Evolutionary conservation across 2,329 filamentous ascomycete genomes (phyloP).

Genomic region (Phoma sp.): DNA sequence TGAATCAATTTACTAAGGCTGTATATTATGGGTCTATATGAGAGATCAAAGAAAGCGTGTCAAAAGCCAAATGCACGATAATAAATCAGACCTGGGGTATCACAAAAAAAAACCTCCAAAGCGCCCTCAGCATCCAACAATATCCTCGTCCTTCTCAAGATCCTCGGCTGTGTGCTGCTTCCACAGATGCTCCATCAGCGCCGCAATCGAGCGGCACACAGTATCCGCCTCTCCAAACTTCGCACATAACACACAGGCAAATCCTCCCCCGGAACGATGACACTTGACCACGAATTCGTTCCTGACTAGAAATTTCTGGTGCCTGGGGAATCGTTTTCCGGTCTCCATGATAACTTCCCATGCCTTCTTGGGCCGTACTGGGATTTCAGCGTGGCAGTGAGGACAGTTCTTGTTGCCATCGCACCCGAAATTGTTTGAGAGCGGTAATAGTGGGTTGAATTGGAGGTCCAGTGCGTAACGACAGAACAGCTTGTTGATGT

Average conservation of each 20-base stretch:
- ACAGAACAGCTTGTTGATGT: conserved; percentile 33
- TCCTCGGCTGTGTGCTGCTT: conserved; percentile 37
- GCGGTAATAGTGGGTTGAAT: conserved; percentile 22
- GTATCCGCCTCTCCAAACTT: conserved; percentile 35
- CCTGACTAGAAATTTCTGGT: conserved; percentile 31
- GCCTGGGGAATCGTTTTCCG: conserved; percentile 4
- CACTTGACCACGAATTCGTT: conserved; percentile 42
- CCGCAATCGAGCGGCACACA: conserved; percentile 28
- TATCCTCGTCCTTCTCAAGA: conserved; percentile 35
- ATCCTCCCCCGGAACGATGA: conserved; percentile 36
- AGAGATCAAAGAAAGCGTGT: neutral
- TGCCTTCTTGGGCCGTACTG: conserved; percentile 29
- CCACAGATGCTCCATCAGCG: conserved; percentile 45
- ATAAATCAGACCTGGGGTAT: neutral
- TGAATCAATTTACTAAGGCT: neutral
- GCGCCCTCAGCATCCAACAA: conserved; percentile 22
- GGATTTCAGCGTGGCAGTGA: conserved; percentile 31
- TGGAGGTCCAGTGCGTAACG: conserved; percentile 42
- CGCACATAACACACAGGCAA: conserved; percentile 40
- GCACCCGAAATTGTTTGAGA: conserved; percentile 31
- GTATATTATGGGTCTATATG: neutral
- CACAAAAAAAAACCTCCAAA: neutral
- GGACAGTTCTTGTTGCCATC: conserved; percentile 37
- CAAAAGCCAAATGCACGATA: neutral
- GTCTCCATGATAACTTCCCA: conserved; percentile 39